Evolutionary conservation across 441 rosid genomes (phyloP).

Genomic region (Aquilaria agallochum): DNA sequence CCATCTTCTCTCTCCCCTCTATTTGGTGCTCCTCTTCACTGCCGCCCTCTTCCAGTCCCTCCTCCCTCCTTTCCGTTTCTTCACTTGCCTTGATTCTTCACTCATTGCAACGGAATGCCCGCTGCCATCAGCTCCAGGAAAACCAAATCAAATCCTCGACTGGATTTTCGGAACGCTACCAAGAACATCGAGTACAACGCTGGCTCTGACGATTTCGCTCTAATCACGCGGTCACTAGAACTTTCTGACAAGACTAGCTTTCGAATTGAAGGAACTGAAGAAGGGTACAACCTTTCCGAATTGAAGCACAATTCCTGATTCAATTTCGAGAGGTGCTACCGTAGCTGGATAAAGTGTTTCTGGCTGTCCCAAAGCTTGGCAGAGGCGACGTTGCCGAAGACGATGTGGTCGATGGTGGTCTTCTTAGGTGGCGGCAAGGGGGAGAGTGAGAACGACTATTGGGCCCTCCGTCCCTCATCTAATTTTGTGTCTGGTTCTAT

Average conservation of each 20-base stretch:
- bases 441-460: neutral
- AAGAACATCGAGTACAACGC: conserved; percentile 56
- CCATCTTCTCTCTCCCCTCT: no score
- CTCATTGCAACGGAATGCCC: conserved; percentile 21
- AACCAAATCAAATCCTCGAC: conserved; percentile 23
- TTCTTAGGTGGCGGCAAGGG: conserved; percentile 12
- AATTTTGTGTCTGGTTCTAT: no score
- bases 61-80: no score
- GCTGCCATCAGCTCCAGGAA: conserved; percentile 18
- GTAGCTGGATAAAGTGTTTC: conserved; percentile 40
- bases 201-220: conserved; percentile 32
- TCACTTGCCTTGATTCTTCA: conserved; percentile 46
- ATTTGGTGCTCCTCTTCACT: no score
- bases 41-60: no score
- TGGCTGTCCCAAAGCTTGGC: conserved; percentile 43
- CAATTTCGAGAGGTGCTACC: conserved; percentile 45
- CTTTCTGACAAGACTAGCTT: conserved; percentile 51
- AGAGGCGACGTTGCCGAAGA: conserved; percentile 56
- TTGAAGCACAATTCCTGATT: no score
- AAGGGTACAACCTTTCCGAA: conserved; percentile 41
- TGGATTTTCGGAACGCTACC: conserved; percentile 54
- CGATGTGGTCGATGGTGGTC: conserved; percentile 38
- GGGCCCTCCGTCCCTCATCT: neutral
- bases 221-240: conserved; percentile 57
- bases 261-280: conserved; percentile 55